These are phyloP conservation scores for Melanogaster broomeanus DNA, from an alignment of 768 basidiomycete species.

Conservation along the genomic window DNA sequence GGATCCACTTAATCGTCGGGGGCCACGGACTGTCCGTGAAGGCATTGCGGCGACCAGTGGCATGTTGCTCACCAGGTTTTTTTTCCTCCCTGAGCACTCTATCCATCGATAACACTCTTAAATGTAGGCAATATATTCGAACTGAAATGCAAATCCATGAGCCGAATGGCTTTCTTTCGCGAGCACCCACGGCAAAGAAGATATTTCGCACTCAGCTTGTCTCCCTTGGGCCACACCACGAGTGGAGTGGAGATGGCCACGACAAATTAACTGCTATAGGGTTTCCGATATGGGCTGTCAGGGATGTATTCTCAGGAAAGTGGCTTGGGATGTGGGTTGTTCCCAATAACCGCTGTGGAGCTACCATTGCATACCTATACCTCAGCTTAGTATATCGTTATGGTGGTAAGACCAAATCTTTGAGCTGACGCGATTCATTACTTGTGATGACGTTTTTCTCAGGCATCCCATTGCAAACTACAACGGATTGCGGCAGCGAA, in stretches of 20 bases:
- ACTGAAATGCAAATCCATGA: constrained; percentile 23
- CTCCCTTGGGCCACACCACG: constrained; percentile 29
- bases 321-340: constrained; percentile 35
- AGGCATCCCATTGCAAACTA: constrained; percentile 37
- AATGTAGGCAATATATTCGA: constrained; percentile 11
- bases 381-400: constrained; percentile 20
- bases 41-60: constrained; percentile 19
- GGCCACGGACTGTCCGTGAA: constrained; percentile 17
- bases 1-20: constrained; percentile 18
- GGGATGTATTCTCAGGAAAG: constrained; percentile 26
- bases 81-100: background rate
- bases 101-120: background rate
- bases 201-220: constrained; percentile 13
- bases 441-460: background rate
- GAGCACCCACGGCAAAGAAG: constrained; percentile 31
- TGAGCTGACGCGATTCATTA: too few species aligned
- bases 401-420: constrained; percentile 27
- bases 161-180: constrained; percentile 21
- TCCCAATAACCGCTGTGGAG: constrained; percentile 29
- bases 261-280: constrained; percentile 35
- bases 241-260: constrained; percentile 38
- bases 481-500: constrained; percentile 35
- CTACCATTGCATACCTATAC: constrained; percentile 30
- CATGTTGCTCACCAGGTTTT: constrained; percentile 10
- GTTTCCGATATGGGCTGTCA: constrained; percentile 33